Conservation (phyloP, 192 early-diverging fungal genomes). For the Cladochytrium replicatum region DNA sequence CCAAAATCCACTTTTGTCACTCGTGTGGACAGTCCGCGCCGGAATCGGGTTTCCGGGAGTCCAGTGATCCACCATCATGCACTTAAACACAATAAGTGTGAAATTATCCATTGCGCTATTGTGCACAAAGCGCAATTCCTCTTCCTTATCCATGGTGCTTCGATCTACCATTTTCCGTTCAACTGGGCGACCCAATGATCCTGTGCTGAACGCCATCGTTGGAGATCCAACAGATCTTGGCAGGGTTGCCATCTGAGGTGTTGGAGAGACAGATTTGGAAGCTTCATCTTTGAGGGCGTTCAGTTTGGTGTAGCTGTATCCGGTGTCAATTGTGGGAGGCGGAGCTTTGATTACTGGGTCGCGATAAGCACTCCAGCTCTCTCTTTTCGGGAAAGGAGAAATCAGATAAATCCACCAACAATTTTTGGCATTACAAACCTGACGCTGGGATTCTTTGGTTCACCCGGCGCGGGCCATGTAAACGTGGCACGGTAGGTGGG, state of each 20-base stretch:
- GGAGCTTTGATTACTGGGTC: constrained; percentile 9
- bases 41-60: constrained; percentile 14
- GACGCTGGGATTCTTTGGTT: no score
- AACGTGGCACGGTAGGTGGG: constrained; percentile 48
- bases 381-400: no score
- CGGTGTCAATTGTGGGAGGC: constrained; percentile 29
- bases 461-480: constrained; percentile 60
- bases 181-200: no score
- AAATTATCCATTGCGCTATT: constrained; percentile 67
- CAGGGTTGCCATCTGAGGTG: constrained; percentile 4
- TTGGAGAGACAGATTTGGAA: no score
- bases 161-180: no score
- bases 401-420: no score
- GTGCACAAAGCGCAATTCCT: constrained; percentile 47
- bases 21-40: constrained; percentile 12
- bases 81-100: constrained; percentile 59
- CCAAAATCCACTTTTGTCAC: constrained; percentile 22
- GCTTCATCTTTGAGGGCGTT: constrained; percentile 33
- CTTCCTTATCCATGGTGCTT: constrained; percentile 22
- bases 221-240: no score
- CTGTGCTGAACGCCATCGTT: no score
- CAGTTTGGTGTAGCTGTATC: constrained; percentile 49
- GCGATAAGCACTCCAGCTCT: no score
- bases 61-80: constrained; percentile 48
- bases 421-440: no score